Percentiles rank a stretch among this genome's conserved stretches.
Conservation (phyloP, 371 early-diverging fungal genomes). For the Mortierella sp. region DNA sequence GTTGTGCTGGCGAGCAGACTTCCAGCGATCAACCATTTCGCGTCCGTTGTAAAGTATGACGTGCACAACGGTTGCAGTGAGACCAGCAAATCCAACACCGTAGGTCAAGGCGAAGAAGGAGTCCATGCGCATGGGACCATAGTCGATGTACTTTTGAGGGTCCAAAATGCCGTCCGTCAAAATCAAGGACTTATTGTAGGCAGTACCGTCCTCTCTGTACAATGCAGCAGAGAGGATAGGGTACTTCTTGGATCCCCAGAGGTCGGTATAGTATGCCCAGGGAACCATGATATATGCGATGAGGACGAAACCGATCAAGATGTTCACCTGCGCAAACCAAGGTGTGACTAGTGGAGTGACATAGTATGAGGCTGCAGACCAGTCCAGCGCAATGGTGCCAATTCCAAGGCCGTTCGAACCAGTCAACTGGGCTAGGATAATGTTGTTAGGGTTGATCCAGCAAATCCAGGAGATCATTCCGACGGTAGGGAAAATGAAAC, state of each 20-base stretch:
- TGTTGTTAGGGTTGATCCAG: constrained; percentile 69
- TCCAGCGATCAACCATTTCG: constrained; percentile 53
- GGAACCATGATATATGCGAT: constrained; percentile 36
- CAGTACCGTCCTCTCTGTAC: constrained; percentile 12
- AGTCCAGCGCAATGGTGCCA: constrained; percentile 39
- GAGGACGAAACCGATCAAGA: constrained; percentile 32
- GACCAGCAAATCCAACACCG: constrained; percentile 59
- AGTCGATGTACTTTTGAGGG: constrained; percentile 56
- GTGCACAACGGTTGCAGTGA: constrained; percentile 63
- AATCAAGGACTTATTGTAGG: constrained; percentile 10
- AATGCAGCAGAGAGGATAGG: constrained; percentile 14
- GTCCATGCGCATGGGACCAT: constrained; percentile 70
- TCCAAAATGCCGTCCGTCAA: constrained; percentile 53
- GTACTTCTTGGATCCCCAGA: constrained; percentile 31
- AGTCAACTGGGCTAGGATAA: constrained; percentile 63
- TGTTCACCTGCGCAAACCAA: constrained; percentile 49
- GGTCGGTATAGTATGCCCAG: constrained; percentile 29
- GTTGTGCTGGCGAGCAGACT: constrained; percentile 14
- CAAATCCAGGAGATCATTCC: constrained; percentile 68
- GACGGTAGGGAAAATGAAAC: constrained; percentile 61
- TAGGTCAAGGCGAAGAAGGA: constrained; percentile 66
- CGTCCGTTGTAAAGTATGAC: constrained; percentile 61
- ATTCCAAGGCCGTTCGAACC: constrained; percentile 53
- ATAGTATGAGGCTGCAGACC: constrained; percentile 26
- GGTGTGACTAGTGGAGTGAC: constrained; percentile 26